Evolutionary conservation across 2,329 filamentous ascomycete genomes (phyloP).

Genomic region (Fusarium phyllophilum): DNA sequence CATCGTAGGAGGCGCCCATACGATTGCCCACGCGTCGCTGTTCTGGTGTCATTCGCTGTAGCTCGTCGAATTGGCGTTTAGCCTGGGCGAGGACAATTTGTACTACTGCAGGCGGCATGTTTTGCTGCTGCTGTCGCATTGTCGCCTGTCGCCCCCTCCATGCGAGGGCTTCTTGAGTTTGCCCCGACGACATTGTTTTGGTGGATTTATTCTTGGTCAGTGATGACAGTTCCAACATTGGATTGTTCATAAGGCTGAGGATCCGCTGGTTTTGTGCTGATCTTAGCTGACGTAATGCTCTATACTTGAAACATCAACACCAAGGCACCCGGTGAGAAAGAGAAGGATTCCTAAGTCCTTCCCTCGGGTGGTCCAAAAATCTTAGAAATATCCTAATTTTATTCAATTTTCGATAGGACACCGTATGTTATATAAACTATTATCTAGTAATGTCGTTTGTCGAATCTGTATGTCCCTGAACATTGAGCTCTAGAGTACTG

Average conservation of each 20-base stretch:
- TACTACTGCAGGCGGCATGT: background rate
- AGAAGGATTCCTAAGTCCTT: background rate
- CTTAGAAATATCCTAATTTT: no score
- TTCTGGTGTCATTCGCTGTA: background rate
- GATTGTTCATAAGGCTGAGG: background rate
- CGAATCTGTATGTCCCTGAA: no score
- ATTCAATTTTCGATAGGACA: no score
- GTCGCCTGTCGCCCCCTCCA: background rate
- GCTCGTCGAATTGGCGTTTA: background rate
- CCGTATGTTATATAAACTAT: no score
- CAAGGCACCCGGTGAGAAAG: background rate
- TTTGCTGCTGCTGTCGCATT: background rate
- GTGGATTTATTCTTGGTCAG: background rate
- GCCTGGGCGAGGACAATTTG: background rate
- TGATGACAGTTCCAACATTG: background rate
- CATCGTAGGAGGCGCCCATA: background rate
- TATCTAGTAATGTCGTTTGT: background rate
- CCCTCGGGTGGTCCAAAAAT: no score
- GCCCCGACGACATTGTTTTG: background rate
- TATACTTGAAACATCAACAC: background rate
- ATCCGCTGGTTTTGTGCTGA: background rate
- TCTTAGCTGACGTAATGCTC: background rate
- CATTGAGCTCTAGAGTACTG: background rate
- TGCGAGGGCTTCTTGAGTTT: background rate
- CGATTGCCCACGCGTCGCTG: background rate